phyloP scores from a whole-genome alignment of 441 rosid species.

The Euphorbia schlechtendalii region DNA sequence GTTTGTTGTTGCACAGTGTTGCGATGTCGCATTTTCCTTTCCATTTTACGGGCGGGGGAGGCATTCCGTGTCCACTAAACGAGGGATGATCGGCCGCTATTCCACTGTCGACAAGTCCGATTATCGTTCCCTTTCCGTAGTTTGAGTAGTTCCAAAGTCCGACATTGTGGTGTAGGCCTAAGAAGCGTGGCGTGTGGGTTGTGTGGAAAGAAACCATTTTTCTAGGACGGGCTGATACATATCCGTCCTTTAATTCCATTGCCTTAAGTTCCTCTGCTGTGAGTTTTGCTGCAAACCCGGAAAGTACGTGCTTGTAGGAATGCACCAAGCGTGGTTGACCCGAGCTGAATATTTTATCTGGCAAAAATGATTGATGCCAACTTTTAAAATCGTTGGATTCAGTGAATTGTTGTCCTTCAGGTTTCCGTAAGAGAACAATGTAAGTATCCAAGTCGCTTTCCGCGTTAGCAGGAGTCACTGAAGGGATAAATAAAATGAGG shows the following conservation, averaged over 20 bases:
- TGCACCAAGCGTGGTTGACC: constrained; percentile 23
- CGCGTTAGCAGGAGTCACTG: too few relatives aligned
- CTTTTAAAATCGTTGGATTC: constrained; percentile 16
- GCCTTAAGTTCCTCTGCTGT: constrained; percentile 34
- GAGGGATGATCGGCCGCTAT: neutral
- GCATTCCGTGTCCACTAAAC: neutral
- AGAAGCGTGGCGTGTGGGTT: constrained; percentile 39
- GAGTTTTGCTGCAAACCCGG: constrained; percentile 47
- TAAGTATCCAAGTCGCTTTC: constrained; percentile 22
- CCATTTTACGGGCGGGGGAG: neutral
- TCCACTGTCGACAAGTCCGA: constrained; percentile 43
- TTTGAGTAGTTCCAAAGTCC: constrained; percentile 33
- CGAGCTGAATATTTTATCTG: constrained; percentile 14
- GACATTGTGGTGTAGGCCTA: constrained; percentile 32
- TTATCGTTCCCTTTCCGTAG: constrained; percentile 41
- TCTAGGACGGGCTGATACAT: constrained; percentile 29
- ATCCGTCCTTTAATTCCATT: constrained; percentile 36
- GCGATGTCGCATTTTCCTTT: neutral
- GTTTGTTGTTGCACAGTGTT: neutral
- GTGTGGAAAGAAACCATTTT: constrained; percentile 28
- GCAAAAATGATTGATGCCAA: constrained; percentile 42
- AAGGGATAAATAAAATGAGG: too few relatives aligned
- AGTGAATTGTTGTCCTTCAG: constrained; percentile 14
- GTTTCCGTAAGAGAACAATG: constrained; percentile 36
- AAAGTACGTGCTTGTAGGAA: constrained; percentile 28